Evolutionary conservation across 2,329 filamentous ascomycete genomes (phyloP).

Genomic region (Harringtonia aguacate): DNA sequence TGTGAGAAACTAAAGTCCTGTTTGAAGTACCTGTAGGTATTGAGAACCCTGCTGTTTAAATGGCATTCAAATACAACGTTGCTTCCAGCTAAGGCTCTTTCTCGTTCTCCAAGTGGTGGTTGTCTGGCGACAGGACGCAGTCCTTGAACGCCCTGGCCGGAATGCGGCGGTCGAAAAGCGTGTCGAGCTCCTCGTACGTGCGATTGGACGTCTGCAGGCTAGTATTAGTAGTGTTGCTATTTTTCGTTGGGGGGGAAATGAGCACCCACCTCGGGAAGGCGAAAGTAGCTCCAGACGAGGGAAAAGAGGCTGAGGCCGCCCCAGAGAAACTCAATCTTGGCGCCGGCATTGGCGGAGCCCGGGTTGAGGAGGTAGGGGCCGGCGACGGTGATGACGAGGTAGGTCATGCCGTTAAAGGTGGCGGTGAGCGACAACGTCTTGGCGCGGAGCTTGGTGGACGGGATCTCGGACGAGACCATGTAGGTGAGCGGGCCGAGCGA

Average conservation of each 20-base stretch:
- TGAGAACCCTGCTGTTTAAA: too few relatives aligned
- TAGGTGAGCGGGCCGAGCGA: background rate
- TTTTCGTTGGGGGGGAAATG: too few relatives aligned
- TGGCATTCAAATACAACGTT: too few relatives aligned
- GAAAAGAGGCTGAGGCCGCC: background rate
- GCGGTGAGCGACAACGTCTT: slow-evolving; percentile 4
- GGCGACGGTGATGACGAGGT: background rate
- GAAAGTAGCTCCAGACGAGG: slow-evolving; percentile 3
- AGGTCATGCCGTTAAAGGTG: background rate
- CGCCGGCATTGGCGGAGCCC: background rate
- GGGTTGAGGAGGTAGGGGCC: slow-evolving; percentile 5
- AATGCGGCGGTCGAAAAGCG: background rate
- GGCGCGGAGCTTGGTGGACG: slow-evolving; percentile 4
- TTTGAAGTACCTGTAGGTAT: too few relatives aligned
- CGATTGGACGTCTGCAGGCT: background rate
- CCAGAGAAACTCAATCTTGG: slow-evolving; percentile 5
- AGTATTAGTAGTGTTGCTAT: too few relatives aligned
- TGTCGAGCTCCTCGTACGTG: slow-evolving; percentile 5
- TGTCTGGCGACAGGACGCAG: too few relatives aligned
- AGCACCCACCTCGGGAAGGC: slow-evolving; percentile 2
- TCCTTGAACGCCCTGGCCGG: background rate
- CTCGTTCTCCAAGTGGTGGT: too few relatives aligned
- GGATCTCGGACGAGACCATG: slow-evolving; percentile 1
- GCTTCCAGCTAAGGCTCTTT: too few relatives aligned
- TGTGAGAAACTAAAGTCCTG: too few relatives aligned